A percentile compares a stretch with the other conserved stretches of the same genome.
These are phyloP conservation scores for Penicillium canariense DNA, from an alignment of 495 filamentous ascomycete species.

Conservation along the genomic window DNA sequence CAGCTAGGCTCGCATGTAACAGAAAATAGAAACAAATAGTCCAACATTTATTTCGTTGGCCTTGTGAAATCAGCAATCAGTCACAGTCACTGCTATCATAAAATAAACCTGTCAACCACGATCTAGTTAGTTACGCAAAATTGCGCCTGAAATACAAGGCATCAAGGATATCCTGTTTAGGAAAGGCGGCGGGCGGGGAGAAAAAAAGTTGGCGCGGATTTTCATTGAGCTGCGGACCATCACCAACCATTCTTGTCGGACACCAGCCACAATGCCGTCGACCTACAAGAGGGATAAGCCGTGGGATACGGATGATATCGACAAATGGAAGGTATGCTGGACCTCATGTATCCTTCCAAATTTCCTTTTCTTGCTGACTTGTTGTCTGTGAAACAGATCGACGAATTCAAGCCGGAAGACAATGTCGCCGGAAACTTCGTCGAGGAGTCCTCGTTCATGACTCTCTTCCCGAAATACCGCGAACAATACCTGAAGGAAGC, in stretches of 20 bases:
- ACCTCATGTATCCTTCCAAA: background rate
- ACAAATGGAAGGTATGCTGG: constrained; percentile 84
- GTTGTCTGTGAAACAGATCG: constrained; percentile 49
- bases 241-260: constrained; percentile 11
- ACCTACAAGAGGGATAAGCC: constrained; percentile 93
- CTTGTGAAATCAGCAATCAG: too few relatives aligned
- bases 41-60: too few relatives aligned
- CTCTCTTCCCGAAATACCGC: constrained; percentile 96
- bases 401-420: constrained; percentile 80
- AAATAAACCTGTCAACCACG: background rate
- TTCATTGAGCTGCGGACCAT: constrained; percentile 24
- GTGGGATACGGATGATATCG: constrained; percentile 97
- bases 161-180: constrained; percentile 13
- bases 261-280: constrained; percentile 69
- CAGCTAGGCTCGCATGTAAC: too few relatives aligned
- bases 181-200: constrained; percentile 36
- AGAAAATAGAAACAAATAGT: too few relatives aligned
- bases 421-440: constrained; percentile 82
- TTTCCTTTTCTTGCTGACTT: constrained; percentile 8
- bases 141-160: background rate
- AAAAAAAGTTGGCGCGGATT: constrained; percentile 45
- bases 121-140: background rate
- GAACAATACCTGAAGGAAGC: constrained; percentile 89
- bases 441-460: constrained; percentile 89
- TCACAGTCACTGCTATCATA: too few relatives aligned